Evolutionary conservation across 1,284 basidiomycete species (phyloP).

Genomic region (Phylloporus sp.): DNA sequence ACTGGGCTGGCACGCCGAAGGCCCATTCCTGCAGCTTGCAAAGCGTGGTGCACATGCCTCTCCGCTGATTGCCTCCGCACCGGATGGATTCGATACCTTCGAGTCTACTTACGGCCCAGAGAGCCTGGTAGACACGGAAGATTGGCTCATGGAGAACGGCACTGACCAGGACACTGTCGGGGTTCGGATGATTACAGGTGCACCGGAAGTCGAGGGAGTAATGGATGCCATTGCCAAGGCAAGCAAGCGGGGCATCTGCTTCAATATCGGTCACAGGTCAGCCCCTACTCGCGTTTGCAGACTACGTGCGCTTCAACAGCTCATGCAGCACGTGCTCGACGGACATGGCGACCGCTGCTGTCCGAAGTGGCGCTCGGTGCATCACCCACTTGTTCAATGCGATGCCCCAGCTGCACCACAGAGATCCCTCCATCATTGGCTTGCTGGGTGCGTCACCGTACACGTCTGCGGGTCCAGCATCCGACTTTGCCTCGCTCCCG

Average conservation of each 20-base stretch:
- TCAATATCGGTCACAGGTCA: constrained; percentile 88
- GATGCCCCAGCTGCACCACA: constrained; percentile 86
- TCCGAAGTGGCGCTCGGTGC: constrained; percentile 73
- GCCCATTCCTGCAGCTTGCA: constrained; percentile 80
- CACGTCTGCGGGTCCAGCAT: constrained; percentile 45
- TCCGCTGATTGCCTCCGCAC: constrained; percentile 67
- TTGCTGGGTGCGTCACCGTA: constrained; percentile 79
- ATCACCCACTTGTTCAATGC: constrained; percentile 95
- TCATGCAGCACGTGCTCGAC: constrained; percentile 60
- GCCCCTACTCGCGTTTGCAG: constrained; percentile 10
- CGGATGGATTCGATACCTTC: constrained; percentile 63
- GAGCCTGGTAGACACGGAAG: constrained; percentile 63
- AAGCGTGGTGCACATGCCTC: constrained; percentile 84
- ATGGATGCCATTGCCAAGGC: constrained; percentile 69
- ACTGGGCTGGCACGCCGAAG: constrained; percentile 90
- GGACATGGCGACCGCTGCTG: constrained; percentile 68
- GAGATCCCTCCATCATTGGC: constrained; percentile 87
- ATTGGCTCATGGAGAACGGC: constrained; percentile 60
- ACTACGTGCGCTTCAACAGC: constrained; percentile 12
- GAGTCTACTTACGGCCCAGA: constrained; percentile 75
- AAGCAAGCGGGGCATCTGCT: constrained; percentile 68
- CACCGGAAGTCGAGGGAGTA: constrained; percentile 86
- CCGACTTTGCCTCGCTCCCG: constrained; percentile 34
- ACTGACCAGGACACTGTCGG: constrained; percentile 47
- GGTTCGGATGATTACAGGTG: constrained; percentile 84